Evolutionary conservation across 805 yeast species (phyloP).

Genomic region (Lipomyces orientalis): DNA sequence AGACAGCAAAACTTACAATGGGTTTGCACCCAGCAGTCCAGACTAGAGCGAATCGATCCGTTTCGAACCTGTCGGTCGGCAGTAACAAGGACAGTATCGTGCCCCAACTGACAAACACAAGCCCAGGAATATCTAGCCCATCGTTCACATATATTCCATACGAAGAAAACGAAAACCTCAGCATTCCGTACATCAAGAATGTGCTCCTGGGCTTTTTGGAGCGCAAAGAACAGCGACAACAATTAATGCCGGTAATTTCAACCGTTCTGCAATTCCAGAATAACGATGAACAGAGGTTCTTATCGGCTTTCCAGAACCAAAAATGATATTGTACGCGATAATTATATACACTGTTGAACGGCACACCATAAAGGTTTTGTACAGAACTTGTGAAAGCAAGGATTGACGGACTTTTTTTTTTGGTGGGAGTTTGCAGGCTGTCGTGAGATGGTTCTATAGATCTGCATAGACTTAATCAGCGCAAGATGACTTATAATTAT

Average conservation of each 20-base stretch:
- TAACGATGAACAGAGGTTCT: slow-evolving; percentile 75
- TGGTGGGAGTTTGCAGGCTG: background rate
- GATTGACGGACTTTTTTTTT: background rate
- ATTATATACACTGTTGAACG: background rate
- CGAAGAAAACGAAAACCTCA: slow-evolving; percentile 34
- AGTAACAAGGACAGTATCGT: slow-evolving; percentile 7
- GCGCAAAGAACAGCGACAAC: slow-evolving; percentile 88
- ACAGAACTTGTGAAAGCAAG: background rate
- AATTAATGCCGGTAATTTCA: slow-evolving; percentile 82
- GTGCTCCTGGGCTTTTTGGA: slow-evolving; percentile 90
- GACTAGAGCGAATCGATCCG: slow-evolving; percentile 17
- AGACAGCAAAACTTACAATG: slow-evolving; percentile 37
- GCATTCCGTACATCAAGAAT: slow-evolving; percentile 75
- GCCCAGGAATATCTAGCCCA: background rate
- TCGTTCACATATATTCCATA: slow-evolving; percentile 26
- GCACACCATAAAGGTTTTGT: background rate
- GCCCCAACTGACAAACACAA: background rate
- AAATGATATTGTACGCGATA: slow-evolving; percentile 6
- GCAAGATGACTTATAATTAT: background rate
- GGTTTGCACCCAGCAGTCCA: slow-evolving; percentile 16
- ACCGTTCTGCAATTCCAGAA: slow-evolving; percentile 70
- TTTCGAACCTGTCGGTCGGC: slow-evolving; percentile 21
- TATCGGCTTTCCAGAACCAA: slow-evolving; percentile 52
- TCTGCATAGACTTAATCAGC: background rate
- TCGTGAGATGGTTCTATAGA: background rate